phyloP scores from a whole-genome alignment of 2,329 filamentous ascomycete species.

The Emmonsiellopsis sp. region DNA sequence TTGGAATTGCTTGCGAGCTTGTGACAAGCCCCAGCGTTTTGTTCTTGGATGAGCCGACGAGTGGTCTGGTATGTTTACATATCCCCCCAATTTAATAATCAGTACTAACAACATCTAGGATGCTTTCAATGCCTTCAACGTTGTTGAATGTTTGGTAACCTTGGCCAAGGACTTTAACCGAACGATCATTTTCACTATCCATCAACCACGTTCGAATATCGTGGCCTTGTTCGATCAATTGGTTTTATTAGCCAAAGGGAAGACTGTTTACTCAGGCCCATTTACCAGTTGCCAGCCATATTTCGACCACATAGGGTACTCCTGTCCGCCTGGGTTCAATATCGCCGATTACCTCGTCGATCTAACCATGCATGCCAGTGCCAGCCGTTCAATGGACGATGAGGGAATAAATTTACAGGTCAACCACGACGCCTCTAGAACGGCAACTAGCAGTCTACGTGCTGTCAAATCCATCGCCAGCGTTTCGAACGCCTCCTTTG shows the following conservation, averaged over 20 bases:
- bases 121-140: constrained; percentile 96
- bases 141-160: constrained; percentile 89
- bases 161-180: constrained; percentile 93
- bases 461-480: constrained; percentile 88
- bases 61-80: constrained; percentile 67
- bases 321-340: constrained; percentile 93
- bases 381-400: constrained; percentile 47
- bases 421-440: constrained; percentile 52
- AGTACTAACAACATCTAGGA: constrained; percentile 40
- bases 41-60: constrained; percentile 94
- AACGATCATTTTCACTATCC: constrained; percentile 96
- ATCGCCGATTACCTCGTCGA: constrained; percentile 98
- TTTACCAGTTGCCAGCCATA: constrained; percentile 84
- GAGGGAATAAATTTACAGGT: constrained; percentile 53
- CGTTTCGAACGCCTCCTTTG: constrained; percentile 64
- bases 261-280: constrained; percentile 86
- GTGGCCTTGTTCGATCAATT: constrained; percentile 92
- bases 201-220: constrained; percentile 96
- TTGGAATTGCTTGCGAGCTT: constrained; percentile 93
- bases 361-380: constrained; percentile 88
- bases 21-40: constrained; percentile 96
- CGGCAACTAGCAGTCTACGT: constrained; percentile 75
- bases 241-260: constrained; percentile 80
- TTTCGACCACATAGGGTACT: constrained; percentile 84
- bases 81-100: constrained; percentile 54